A percentile compares a stretch with the other conserved stretches of the same genome.
phyloP scores from a whole-genome alignment of 1,139 yeast species.

The Lodderomyces pseudojiufengensis region DNA sequence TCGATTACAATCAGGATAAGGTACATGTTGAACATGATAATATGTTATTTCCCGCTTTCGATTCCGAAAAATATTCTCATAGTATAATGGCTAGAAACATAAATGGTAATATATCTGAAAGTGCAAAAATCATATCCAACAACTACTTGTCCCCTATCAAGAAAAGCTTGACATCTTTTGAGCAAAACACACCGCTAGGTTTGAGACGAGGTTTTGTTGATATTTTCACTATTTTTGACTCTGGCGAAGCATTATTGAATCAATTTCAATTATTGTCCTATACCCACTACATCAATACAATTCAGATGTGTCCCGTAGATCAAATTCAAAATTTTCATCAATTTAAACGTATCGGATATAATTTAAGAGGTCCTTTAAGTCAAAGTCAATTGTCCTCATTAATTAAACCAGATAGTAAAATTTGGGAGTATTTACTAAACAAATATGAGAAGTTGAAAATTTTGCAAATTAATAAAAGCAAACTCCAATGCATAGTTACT shows the following conservation, averaged over 20 bases:
- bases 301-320: background rate
- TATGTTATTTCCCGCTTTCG: slow-evolving; percentile 32
- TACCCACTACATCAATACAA: background rate
- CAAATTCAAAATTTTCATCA: slow-evolving; percentile 18
- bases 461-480: slow-evolving; percentile 1
- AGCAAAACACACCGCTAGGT: slow-evolving; percentile 23
- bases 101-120: slow-evolving; percentile 31
- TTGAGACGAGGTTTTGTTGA: slow-evolving; percentile 28
- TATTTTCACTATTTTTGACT: slow-evolving; percentile 20
- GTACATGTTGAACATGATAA: slow-evolving; percentile 38
- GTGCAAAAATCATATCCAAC: slow-evolving; percentile 32
- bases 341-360: slow-evolving; percentile 35
- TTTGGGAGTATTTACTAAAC: slow-evolving; percentile 11
- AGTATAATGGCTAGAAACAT: slow-evolving; percentile 35
- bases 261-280: slow-evolving; percentile 34
- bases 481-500: slow-evolving; percentile 26
- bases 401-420: slow-evolving; percentile 7
- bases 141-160: slow-evolving; percentile 24
- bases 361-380: slow-evolving; percentile 30
- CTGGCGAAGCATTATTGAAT: slow-evolving; percentile 29
- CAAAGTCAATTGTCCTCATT: background rate
- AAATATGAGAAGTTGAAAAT: background rate
- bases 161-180: background rate
- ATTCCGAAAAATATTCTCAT: slow-evolving; percentile 33
- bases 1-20: slow-evolving; percentile 13